Base-by-base conservation (phyloP, 2,329 filamentous ascomycete genomes). In the Fusarium sacchari region DNA sequence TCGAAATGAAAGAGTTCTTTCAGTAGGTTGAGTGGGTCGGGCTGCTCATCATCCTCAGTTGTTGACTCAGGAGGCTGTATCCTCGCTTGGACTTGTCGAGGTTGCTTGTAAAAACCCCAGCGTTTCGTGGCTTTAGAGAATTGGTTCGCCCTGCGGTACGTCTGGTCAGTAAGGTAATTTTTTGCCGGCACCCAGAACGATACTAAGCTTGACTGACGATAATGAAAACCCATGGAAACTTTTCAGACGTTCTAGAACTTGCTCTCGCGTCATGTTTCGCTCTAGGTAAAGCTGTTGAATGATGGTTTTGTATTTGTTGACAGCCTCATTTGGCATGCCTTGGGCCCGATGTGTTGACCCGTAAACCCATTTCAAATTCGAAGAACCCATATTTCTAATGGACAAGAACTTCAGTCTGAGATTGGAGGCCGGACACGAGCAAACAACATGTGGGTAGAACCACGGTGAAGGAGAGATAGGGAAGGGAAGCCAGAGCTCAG, bases 11-110 rank as follows among this genome's bases (percentile, higher is more conserved):
- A 28, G 12, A 15, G 6, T 2, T 22, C 43, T 10, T 22, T 3
- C 43, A 5, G 12, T 46, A 8, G 2, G 6, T 26, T 9, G 24
- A 10, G 43, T 0, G 17, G 7, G 5, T 10, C 5, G 5, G 5
- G 4, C 3, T 5, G 6, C 18, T 4, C 5, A 0, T 4, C 12
- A 1, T 14, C 24, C 4, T 46, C 1, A 7, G 1, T 3, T 4
- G 14, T 22, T 14, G 24, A 7, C 2, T 5, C 12, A 5, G 12
- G 1, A 10, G 18, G 43, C 18, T 10, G 12, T 3, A 1, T 3
- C 2, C 1, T 20, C 43, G 0, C 0, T 46, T 0, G 24, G 8
- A 3, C 4, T 11, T 11, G 43, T 22, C 43, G 43, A 7, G 18
- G 18, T 10, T 28, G 43, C 3, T 28, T 28, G 18, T 15, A 46